Evolutionary conservation across 108 stramenopile genomes (phyloP), one percentile per base, ranked within the genome.

Genomic region (Bacterosira constricta): DNA sequence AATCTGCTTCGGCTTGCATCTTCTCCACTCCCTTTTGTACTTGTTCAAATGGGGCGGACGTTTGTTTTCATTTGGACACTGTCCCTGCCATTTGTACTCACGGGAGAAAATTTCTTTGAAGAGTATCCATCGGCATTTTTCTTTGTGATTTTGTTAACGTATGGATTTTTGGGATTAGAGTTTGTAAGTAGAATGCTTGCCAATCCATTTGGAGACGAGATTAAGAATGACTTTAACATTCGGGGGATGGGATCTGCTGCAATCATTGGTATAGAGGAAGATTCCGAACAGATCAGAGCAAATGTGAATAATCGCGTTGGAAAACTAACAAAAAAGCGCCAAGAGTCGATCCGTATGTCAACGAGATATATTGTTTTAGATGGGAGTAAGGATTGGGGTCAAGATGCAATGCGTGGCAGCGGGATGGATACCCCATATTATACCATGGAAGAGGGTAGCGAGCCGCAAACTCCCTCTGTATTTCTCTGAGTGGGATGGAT

Each of bases 161-260:
- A 83, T 57, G 87, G 87, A 2, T 87, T 87, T 61, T 41, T 88
- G 12, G 87, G 87, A 25, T 34, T 88, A 50, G 85, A 84, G 47
- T 27, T 78, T 10, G 75, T 81, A 6, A 63, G 78, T 23, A 73
- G 81, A 36, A 82, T 85, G 55, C 60, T 91, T 52, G 82, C 83
- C 37, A 80, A 90, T 86, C 87, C 85, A 17, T 90, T 90, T 67
- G 90, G 87, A 23, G 86, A 80, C n/a, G 79, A 84, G 27, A 39
- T 70, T 23, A 42, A 34, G 25, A 70, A 86, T 64, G 83, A 81
- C 36, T 62, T 81, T 52, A 76, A 77, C 35, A 42, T 84, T 10
- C 41, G 58, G 37, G 80, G 76, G 8, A 77, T 84, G 59, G 59
- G 70, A 23, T 73, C 79, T 21, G 83, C 83, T 15, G 61, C 66